phyloP scores from a whole-genome alignment of 805 yeast species.

The Limtongia smithiae region DNA sequence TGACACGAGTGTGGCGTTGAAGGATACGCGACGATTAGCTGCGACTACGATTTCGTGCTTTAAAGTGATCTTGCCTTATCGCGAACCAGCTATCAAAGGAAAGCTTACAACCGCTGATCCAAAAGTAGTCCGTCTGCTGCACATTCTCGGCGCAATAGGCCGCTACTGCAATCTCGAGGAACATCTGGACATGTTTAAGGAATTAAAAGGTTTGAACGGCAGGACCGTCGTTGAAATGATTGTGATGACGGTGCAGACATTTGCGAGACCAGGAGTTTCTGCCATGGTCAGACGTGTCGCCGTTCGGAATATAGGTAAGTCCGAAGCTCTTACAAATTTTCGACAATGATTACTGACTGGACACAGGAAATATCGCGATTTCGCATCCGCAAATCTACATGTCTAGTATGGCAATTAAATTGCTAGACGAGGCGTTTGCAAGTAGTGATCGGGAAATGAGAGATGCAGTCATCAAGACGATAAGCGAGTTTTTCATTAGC shows the following conservation, averaged over 20 bases:
- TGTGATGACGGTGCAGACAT: slow-evolving; percentile 54
- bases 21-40: slow-evolving; percentile 49
- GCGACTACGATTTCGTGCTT: slow-evolving; percentile 65
- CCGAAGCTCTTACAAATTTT: no score
- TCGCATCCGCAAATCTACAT: slow-evolving; percentile 65
- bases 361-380: slow-evolving; percentile 50
- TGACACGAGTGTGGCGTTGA: slow-evolving; percentile 48
- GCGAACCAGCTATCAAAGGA: slow-evolving; percentile 33
- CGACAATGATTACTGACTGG: no score
- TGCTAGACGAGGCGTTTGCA: slow-evolving; percentile 54
- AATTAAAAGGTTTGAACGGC: slow-evolving; percentile 39
- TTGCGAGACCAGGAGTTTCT: slow-evolving; percentile 43
- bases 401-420: slow-evolving; percentile 49
- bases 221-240: slow-evolving; percentile 52
- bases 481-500: slow-evolving; percentile 53
- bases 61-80: slow-evolving; percentile 47
- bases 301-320: slow-evolving; percentile 46
- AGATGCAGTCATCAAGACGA: slow-evolving; percentile 52
- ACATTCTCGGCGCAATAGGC: slow-evolving; percentile 68
- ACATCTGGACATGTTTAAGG: slow-evolving; percentile 41
- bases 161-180: slow-evolving; percentile 60
- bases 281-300: slow-evolving; percentile 49
- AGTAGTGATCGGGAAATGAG: slow-evolving; percentile 43
- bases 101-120: slow-evolving; percentile 37
- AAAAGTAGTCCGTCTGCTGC: slow-evolving; percentile 54